phyloP scores from a whole-genome alignment of 208 protist species.

The Leishmania mexicana region DNA sequence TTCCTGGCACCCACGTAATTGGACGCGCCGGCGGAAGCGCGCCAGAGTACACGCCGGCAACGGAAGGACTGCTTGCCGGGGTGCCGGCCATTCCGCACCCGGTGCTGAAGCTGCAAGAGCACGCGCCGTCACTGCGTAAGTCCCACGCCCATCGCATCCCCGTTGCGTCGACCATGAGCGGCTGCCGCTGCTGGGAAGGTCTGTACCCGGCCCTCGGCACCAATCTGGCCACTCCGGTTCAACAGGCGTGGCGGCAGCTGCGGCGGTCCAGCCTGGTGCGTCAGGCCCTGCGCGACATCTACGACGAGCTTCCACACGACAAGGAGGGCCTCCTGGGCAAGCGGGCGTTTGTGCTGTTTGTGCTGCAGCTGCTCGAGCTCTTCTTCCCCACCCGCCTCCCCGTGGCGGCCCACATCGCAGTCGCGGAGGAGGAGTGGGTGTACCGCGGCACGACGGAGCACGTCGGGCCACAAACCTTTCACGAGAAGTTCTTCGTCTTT shows the following conservation, averaged over 20 bases:
- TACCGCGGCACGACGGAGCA: constrained; percentile 82
- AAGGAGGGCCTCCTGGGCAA: constrained; percentile 60
- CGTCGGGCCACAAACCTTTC: constrained; percentile 74
- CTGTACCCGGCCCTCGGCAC: constrained; percentile 46
- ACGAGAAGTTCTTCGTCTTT: constrained; percentile 81
- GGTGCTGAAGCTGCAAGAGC: constrained; percentile 59
- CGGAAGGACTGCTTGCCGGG: constrained; percentile 13
- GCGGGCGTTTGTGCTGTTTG: constrained; percentile 69
- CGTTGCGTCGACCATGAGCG: constrained; percentile 33
- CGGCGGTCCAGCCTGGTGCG: constrained; percentile 37
- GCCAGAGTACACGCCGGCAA: constrained; percentile 10
- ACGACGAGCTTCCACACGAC: constrained; percentile 59
- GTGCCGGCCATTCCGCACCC: constrained; percentile 59
- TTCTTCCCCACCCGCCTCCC: constrained; percentile 77
- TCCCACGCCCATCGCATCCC: constrained; percentile 24
- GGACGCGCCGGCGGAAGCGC: constrained; percentile 3
- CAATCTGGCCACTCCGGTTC: constrained; percentile 21
- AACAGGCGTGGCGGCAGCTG: constrained; percentile 24
- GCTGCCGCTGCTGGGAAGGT: constrained; percentile 65
- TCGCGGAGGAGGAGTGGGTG: constrained; percentile 88
- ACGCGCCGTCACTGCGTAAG: constrained; percentile 31
- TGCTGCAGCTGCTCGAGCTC: constrained; percentile 74
- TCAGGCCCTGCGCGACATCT: constrained; percentile 77
- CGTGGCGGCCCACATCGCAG: constrained; percentile 45
- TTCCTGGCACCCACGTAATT: constrained; percentile 18